Conservation (phyloP, 306 rosid genomes). For the Corylus heterophylla region DNA sequence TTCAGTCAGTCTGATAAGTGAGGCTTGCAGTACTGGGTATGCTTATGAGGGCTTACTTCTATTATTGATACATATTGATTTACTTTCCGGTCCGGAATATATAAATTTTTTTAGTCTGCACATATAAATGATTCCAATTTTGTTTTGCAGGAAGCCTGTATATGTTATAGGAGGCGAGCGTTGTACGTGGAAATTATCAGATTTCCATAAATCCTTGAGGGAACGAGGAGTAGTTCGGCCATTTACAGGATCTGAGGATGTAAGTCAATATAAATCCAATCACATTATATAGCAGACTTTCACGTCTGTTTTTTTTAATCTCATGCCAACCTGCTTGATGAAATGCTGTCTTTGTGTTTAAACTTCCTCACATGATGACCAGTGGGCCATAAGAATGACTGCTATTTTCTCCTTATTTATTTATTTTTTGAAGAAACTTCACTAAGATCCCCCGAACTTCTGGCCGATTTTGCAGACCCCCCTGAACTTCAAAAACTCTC, state of each 20-base stretch:
- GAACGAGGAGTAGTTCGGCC: conserved; percentile 77
- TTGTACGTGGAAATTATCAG: conserved; percentile 86
- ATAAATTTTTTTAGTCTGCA: background rate
- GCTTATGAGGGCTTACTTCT: conserved; percentile 19
- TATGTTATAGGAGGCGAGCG: conserved; percentile 74
- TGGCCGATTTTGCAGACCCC: too few relatives aligned
- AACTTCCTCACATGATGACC: too few relatives aligned
- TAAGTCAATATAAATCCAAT: conserved; percentile 37
- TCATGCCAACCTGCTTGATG: too few relatives aligned
- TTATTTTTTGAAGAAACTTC: too few relatives aligned
- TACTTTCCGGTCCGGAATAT: background rate
- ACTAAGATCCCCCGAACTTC: too few relatives aligned
- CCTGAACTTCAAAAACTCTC: too few relatives aligned
- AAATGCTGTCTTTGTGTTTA: too few relatives aligned
- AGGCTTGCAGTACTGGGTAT: conserved; percentile 99
- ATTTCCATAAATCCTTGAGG: conserved; percentile 71
- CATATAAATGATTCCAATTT: conserved; percentile 1
- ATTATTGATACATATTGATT: conserved; percentile 8
- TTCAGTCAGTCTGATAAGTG: conserved; percentile 89
- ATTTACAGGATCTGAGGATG: conserved; percentile 93
- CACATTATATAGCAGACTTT: too few relatives aligned
- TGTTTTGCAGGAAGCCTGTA: conserved; percentile 76
- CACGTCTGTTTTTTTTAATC: too few relatives aligned
- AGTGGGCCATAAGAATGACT: too few relatives aligned
- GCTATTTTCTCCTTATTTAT: too few relatives aligned